A percentile compares a stretch with the other conserved stretches of the same genome.
Evolutionary conservation across 352 stramenopile genomes (phyloP).

Genomic region (Globisporangium canariense): DNA sequence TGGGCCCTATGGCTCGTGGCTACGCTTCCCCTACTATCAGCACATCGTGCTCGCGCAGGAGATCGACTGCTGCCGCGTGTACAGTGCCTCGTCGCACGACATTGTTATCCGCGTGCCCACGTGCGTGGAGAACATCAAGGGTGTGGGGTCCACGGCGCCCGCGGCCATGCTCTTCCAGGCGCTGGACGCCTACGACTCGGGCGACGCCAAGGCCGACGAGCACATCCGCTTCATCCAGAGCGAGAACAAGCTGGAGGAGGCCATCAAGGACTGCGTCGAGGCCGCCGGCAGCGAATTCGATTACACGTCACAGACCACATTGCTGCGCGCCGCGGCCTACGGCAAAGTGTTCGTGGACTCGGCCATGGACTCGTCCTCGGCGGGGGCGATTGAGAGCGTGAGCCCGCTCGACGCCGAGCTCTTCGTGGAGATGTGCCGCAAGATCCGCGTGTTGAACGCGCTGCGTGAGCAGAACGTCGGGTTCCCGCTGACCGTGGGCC

Average conservation of each 20-base stretch:
- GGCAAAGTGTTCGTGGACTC: slow-evolving; percentile 88
- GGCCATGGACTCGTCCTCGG: slow-evolving; percentile 37
- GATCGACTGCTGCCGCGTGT: slow-evolving; percentile 73
- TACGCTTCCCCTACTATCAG: slow-evolving; percentile 81
- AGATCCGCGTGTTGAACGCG: slow-evolving; percentile 89
- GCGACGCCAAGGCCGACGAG: slow-evolving; percentile 25
- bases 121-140: slow-evolving; percentile 84
- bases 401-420: slow-evolving; percentile 66
- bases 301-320: slow-evolving; percentile 68
- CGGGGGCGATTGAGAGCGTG: slow-evolving; percentile 17
- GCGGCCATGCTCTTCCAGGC: slow-evolving; percentile 90
- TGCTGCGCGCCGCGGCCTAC: slow-evolving; percentile 85
- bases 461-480: slow-evolving; percentile 75
- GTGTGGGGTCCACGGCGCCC: slow-evolving; percentile 81
- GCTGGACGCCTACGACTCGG: slow-evolving; percentile 85
- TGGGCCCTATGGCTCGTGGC: slow-evolving; percentile 81
- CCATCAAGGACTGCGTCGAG: slow-evolving; percentile 86
- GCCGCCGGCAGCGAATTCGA: slow-evolving; percentile 88
- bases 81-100: slow-evolving; percentile 70
- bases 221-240: slow-evolving; percentile 88
- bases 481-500: slow-evolving; percentile 74
- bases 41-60: slow-evolving; percentile 67
- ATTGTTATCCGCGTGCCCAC: slow-evolving; percentile 84
- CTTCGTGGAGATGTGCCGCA: slow-evolving; percentile 88
- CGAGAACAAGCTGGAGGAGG: slow-evolving; percentile 73